A percentile compares a stretch with the other conserved stretches of the same genome.
Evolutionary conservation across 2,329 filamentous ascomycete genomes (phyloP).

Genomic region (Colletotrichum scovillei): DNA sequence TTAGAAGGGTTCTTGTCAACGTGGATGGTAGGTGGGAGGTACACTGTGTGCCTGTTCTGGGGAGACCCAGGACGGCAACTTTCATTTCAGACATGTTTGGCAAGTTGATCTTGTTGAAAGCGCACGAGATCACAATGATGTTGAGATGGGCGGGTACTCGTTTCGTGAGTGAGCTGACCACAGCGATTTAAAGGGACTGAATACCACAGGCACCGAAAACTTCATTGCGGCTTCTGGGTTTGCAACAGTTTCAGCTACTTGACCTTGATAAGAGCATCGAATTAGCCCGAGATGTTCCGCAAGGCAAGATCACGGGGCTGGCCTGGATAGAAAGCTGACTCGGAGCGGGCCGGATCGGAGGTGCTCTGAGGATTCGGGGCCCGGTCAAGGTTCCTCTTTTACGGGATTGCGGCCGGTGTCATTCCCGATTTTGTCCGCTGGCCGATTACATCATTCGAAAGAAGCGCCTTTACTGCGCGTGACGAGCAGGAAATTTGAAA

Average conservation of each 20-base stretch:
- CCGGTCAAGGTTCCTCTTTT: not conserved
- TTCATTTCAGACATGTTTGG: slow-evolving; percentile 39
- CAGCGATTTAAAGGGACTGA: not conserved
- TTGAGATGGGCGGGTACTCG: not conserved
- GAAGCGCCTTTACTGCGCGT: too few species aligned
- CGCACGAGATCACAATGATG: not conserved
- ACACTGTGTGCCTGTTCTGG: slow-evolving; percentile 48
- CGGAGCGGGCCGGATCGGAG: not conserved
- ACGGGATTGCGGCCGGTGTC: not conserved
- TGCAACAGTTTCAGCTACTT: not conserved
- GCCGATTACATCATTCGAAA: too few species aligned
- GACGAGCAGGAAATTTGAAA: too few species aligned
- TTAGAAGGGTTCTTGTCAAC: not conserved
- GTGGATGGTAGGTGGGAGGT: too few species aligned
- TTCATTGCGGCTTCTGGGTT: not conserved
- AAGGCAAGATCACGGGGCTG: not conserved
- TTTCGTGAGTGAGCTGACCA: not conserved
- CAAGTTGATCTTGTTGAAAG: not conserved
- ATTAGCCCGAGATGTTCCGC: not conserved
- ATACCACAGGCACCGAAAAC: not conserved
- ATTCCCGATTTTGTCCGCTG: too few species aligned
- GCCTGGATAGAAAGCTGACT: not conserved
- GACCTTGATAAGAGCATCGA: not conserved
- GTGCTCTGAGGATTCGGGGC: not conserved
- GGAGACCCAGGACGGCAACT: slow-evolving; percentile 47